Percentiles rank a stretch among this genome's conserved stretches.
These are phyloP conservation scores for Colletotrichum magnum DNA, from an alignment of 2,329 filamentous ascomycete species.

Conservation along the genomic window DNA sequence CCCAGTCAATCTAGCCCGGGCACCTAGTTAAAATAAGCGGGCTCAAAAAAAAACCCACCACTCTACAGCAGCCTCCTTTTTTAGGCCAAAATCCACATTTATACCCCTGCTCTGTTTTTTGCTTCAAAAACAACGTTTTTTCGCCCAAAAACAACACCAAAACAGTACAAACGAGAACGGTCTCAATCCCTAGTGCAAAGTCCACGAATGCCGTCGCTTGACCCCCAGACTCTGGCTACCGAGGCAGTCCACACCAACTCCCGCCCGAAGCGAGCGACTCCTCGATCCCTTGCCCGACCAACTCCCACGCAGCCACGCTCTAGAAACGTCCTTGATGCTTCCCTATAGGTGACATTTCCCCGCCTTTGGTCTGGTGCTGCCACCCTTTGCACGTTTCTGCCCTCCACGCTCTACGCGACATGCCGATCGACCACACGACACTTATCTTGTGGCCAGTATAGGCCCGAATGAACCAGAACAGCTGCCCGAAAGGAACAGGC, in stretches of 20 bases:
- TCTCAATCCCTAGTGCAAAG: neutral
- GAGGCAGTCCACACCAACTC: constrained; percentile 20
- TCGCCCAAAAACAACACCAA: too few relatives aligned
- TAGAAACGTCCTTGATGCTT: constrained; percentile 7
- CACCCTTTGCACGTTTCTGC: neutral
- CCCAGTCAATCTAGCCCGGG: too few relatives aligned
- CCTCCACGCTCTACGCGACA: constrained; percentile 26
- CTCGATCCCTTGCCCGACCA: constrained; percentile 9
- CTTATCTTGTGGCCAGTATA: constrained; percentile 26
- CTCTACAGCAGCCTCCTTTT: too few relatives aligned
- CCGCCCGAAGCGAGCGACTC: constrained; percentile 21
- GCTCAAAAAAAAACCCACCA: too few relatives aligned
- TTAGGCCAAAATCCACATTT: too few relatives aligned
- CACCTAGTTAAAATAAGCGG: too few relatives aligned
- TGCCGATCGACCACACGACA: constrained; percentile 19
- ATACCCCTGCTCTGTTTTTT: too few relatives aligned
- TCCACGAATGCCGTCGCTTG: constrained; percentile 31
- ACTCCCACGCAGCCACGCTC: neutral
- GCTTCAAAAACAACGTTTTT: too few relatives aligned
- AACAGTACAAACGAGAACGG: too few relatives aligned
- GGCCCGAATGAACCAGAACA: constrained; percentile 16
- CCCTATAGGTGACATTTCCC: constrained; percentile 4
- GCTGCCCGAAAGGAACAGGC: constrained; percentile 18
- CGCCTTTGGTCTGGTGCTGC: constrained; percentile 8
- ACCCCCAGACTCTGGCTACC: neutral